Base-by-base conservation (phyloP, 306 rosid genomes). In the Carpinus fangiana region DNA sequence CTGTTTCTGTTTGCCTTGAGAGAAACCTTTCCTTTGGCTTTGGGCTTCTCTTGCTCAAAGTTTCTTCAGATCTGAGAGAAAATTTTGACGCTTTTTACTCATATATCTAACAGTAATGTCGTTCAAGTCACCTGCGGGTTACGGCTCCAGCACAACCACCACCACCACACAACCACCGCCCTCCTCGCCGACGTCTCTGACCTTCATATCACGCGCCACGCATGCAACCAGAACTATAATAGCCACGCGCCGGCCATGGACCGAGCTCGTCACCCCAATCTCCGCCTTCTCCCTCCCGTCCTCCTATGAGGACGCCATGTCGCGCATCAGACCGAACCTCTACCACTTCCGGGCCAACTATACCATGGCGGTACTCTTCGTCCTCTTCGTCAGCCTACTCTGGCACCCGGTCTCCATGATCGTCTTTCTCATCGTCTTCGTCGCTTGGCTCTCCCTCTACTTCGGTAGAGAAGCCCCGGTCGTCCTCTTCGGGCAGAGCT, bases 391-490 rank as follows among this genome's bases (percentile, higher is more conserved):
- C 38, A 66, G 91, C 73, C 86, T 88, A 18, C 85, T 88, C 7
- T 88, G 91, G 91, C 87, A 88, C 70, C 91, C 91, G 2, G 28
- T 83, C 16, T 88, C 91, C 28, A 83, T 88, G 86, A 73, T 88
- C 81, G 86, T 83, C 36, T 85, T 81, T 73, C 62, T 88, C 52
- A 21, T 82, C 55, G 21, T 79, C 52, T 73, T 83, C 53, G 51
- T 88, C 17, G 87, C 55, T 14, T 88, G 91, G 91, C 53, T 81
- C 81, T 80, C 72, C 60, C 80, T 81, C 79, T 88, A 85, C 81
- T 88, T 88, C 87, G 65, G 71, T 28, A 85, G 84, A 38, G 72
- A 73, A 34, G 70, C 66, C 48, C 91, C 89, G 1, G 46, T 85
- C 3, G 83, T 82, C 21, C 28, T 88, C 2, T 77, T 62, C 73